phyloP scores from a whole-genome alignment of 1,139 yeast species.

The Hansenula anomala region DNA sequence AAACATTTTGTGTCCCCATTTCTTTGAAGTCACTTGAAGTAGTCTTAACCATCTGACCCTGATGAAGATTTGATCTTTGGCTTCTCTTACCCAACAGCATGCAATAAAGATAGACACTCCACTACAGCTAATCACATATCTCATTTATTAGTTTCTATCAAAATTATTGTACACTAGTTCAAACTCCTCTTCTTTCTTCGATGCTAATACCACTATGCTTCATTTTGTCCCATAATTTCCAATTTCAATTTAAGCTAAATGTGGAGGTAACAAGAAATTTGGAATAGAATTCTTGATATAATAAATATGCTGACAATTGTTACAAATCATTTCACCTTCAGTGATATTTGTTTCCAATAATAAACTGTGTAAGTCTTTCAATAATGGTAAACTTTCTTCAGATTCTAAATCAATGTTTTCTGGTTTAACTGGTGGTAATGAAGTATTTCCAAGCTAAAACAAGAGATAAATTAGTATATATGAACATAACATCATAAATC shows the following conservation, averaged over 20 bases:
- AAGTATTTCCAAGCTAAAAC: slow-evolving; percentile 57
- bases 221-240: no score
- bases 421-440: slow-evolving; percentile 64
- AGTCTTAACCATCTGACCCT: no score
- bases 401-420: slow-evolving; percentile 41
- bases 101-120: no score
- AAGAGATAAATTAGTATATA: slow-evolving; percentile 1
- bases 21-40: no score
- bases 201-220: no score
- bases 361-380: slow-evolving; percentile 72
- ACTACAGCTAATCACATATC: no score
- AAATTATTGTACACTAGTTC: no score
- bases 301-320: slow-evolving; percentile 81
- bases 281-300: slow-evolving; percentile 92
- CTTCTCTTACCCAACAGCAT: no score
- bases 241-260: slow-evolving; percentile 44
- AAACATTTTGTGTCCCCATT: no score
- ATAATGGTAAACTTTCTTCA: slow-evolving; percentile 53
- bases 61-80: no score
- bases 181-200: no score
- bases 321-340: slow-evolving; percentile 88
- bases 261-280: slow-evolving; percentile 91
- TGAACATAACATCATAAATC: not conserved
- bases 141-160: no score
- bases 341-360: slow-evolving; percentile 80